Conservation (phyloP, 2,329 filamentous ascomycete genomes). For the Diaporthe velutina region DNA sequence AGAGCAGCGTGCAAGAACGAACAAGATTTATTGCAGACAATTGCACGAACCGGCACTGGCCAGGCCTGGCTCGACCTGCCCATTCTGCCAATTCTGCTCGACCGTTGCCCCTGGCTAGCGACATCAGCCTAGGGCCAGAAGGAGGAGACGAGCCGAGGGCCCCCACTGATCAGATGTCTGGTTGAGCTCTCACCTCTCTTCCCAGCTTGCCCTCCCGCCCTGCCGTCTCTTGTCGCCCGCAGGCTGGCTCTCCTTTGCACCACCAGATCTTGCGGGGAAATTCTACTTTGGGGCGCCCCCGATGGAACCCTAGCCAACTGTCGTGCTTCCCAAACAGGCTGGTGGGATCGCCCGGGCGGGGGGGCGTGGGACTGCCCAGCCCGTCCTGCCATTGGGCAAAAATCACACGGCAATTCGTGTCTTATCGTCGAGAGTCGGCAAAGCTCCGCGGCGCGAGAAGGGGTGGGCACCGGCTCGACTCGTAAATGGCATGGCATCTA, state of each 20-base stretch:
- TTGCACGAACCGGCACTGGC: background rate
- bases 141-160: constrained; percentile 22
- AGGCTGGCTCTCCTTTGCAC: background rate
- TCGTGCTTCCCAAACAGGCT: constrained; percentile 22
- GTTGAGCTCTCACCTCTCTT: background rate
- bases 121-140: constrained; percentile 13
- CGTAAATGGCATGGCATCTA: background rate
- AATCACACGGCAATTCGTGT: background rate
- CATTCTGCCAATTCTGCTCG: background rate
- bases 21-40: background rate
- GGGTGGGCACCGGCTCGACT: background rate
- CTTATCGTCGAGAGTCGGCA: constrained; percentile 8
- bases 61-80: background rate
- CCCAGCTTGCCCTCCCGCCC: background rate
- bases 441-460: constrained; percentile 1
- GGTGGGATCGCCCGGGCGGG: constrained; percentile 25
- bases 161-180: constrained; percentile 34
- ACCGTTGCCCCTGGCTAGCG: constrained; percentile 33
- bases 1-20: background rate
- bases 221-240: constrained; percentile 10
- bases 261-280: constrained; percentile 29
- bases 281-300: background rate
- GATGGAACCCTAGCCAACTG: background rate
- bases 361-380: constrained; percentile 18
- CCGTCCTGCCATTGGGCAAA: constrained; percentile 10